Evolutionary conservation across 805 yeast genomes (phyloP).

Genomic region (Yamadazyma philogaea): DNA sequence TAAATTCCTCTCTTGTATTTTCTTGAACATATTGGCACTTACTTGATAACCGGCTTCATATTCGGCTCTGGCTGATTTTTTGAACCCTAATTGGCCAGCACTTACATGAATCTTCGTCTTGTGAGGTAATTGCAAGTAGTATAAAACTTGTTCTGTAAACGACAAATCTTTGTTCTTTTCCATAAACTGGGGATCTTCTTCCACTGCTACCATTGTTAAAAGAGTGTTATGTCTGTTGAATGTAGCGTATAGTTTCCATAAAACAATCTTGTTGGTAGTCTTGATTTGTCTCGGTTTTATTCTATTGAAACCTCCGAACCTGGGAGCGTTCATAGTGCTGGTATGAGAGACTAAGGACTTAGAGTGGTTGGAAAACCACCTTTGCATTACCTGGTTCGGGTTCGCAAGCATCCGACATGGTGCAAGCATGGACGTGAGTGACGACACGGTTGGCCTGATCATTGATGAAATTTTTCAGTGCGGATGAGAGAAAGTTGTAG

Average conservation of each 20-base stretch:
- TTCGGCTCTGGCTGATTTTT: conserved; percentile 86
- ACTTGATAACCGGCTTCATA: conserved; percentile 92
- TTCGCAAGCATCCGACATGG: background rate
- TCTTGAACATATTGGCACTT: conserved; percentile 64
- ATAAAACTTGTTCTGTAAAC: conserved; percentile 68
- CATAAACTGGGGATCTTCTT: conserved; percentile 59
- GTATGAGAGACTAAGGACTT: background rate
- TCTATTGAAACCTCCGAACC: background rate
- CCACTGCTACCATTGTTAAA: conserved; percentile 68
- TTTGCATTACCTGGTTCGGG: background rate
- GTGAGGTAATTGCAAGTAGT: conserved; percentile 77
- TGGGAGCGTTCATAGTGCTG: conserved; percentile 1
- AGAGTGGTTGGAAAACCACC: background rate
- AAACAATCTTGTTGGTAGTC: conserved; percentile 40
- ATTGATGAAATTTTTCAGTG: conserved; percentile 5
- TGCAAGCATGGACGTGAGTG: conserved; percentile 1
- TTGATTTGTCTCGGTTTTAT: conserved; percentile 1
- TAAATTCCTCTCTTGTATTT: conserved; percentile 60
- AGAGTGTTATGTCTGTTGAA: conserved; percentile 84
- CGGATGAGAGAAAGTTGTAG: background rate
- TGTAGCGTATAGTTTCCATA: conserved; percentile 70
- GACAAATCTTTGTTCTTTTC: conserved; percentile 53
- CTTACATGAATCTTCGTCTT: conserved; percentile 63
- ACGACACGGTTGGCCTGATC: conserved; percentile 3
- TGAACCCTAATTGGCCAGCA: conserved; percentile 86